A percentile compares a stretch with the other conserved stretches of the same genome.
phyloP scores from a whole-genome alignment of 1,139 yeast species.

The Debaryomyces sp. region DNA sequence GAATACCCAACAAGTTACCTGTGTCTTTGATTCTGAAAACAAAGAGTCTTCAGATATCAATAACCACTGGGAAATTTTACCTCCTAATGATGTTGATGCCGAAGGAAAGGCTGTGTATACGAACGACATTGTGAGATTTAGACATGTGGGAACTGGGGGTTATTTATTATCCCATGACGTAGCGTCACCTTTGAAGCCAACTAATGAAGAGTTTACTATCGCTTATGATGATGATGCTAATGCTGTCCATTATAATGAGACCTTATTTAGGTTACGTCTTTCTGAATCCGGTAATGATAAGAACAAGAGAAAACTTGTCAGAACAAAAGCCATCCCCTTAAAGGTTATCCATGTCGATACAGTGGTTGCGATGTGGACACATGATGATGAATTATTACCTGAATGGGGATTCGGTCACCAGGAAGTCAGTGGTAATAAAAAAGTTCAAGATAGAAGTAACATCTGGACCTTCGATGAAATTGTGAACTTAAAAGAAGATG shows the following conservation, averaged over 20 bases:
- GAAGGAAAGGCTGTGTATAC: conserved; percentile 35
- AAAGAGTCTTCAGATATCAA: conserved; percentile 54
- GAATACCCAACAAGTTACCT: conserved; percentile 93
- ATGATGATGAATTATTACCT: conserved; percentile 76
- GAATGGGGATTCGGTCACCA: conserved; percentile 94
- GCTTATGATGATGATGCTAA: conserved; percentile 59
- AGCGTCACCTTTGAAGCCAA: conserved; percentile 90
- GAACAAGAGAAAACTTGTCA: conserved; percentile 53
- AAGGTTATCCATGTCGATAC: conserved; percentile 82
- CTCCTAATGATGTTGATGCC: conserved; percentile 49
- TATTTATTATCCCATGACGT: conserved; percentile 90
- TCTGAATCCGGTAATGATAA: conserved; percentile 36
- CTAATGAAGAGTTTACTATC: conserved; percentile 90
- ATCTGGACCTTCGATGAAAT: conserved; percentile 81
- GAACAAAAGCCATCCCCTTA: conserved; percentile 70
- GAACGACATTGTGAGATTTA: conserved; percentile 74
- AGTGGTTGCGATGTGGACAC: conserved; percentile 95
- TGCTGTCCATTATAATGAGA: conserved; percentile 61
- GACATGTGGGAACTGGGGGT: conserved; percentile 81
- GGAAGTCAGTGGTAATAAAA: conserved; percentile 94
- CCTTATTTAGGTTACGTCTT: conserved; percentile 76
- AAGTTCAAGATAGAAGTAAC: conserved; percentile 65
- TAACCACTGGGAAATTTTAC: conserved; percentile 87
- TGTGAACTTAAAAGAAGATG: conserved; percentile 54
- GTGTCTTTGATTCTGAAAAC: conserved; percentile 39